Percentiles rank a stretch among this genome's conserved stretches.
phyloP scores from a whole-genome alignment of 2,329 filamentous ascomycete genomes.

The Berkeleyomyces rouxiae region DNA sequence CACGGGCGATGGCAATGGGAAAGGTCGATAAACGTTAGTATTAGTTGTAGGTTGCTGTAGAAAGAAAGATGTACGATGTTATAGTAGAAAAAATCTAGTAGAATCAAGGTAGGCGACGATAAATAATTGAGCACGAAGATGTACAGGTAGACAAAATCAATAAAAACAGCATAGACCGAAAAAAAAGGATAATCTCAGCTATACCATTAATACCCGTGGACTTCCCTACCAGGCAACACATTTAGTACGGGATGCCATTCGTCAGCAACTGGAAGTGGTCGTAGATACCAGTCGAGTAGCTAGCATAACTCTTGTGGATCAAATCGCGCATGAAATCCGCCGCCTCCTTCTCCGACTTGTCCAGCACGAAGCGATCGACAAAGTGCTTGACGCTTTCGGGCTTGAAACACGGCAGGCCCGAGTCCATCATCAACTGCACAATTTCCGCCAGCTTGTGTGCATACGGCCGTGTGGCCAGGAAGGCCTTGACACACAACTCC shows the following conservation, averaged over 20 bases:
- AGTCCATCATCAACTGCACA: conserved; percentile 89
- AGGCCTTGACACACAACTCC: conserved; percentile 88
- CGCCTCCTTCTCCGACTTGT: conserved; percentile 80
- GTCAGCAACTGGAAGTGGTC: conserved; percentile 96
- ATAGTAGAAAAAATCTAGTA: not conserved
- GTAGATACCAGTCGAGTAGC: conserved; percentile 84
- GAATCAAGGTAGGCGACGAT: not conserved
- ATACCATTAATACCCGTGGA: too few species aligned
- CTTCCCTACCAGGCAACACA: too few species aligned
- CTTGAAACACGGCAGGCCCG: conserved; percentile 92
- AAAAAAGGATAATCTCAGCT: too few species aligned
- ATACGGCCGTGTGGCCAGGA: conserved; percentile 73
- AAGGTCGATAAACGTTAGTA: not conserved
- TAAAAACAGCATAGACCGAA: not conserved
- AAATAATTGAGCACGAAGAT: not conserved
- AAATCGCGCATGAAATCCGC: conserved; percentile 85
- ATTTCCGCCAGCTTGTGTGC: conserved; percentile 80
- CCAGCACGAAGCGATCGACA: conserved; percentile 77
- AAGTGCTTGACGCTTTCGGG: conserved; percentile 89
- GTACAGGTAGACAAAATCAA: conserved; percentile 2
- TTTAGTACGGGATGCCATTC: conserved; percentile 86
- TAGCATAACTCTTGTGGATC: conserved; percentile 77
- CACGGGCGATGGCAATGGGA: not conserved
- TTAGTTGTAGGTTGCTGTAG: not conserved
- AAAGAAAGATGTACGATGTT: not conserved